A percentile compares a stretch with the other conserved stretches of the same genome.
phyloP scores from a whole-genome alignment of 176 grass and related monocot genomes.

The Phoenix roebelenii region DNA sequence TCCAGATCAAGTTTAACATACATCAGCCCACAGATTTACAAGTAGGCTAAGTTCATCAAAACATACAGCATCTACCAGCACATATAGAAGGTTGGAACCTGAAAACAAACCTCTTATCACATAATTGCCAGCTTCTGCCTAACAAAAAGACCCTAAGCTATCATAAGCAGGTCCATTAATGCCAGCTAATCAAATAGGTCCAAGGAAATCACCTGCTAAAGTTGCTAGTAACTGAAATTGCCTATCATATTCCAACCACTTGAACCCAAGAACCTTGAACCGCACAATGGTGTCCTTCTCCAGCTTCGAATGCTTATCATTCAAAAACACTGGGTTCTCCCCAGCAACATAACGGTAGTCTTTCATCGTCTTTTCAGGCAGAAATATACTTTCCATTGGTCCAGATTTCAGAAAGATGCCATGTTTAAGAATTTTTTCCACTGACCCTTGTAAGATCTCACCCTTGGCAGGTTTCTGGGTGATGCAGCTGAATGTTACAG shows the following conservation, averaged over 20 bases:
- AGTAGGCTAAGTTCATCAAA: too few species aligned
- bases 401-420: slow-evolving; percentile 80
- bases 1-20: too few species aligned
- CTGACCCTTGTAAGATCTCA: slow-evolving; percentile 49
- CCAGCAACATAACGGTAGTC: slow-evolving; percentile 76
- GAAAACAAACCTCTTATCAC: too few species aligned
- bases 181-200: slow-evolving; percentile 39
- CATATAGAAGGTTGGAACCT: too few species aligned
- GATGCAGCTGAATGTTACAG: slow-evolving; percentile 60
- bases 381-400: slow-evolving; percentile 62
- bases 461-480: slow-evolving; percentile 77
- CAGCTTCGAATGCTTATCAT: slow-evolving; percentile 57
- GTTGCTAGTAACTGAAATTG: slow-evolving; percentile 77
- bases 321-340: slow-evolving; percentile 73
- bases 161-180: too few species aligned
- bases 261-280: slow-evolving; percentile 74
- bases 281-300: slow-evolving; percentile 57
- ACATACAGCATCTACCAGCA: too few species aligned
- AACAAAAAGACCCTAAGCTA: too few species aligned
- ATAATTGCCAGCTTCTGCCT: too few species aligned
- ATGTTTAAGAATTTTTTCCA: slow-evolving; percentile 87
- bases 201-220: slow-evolving; percentile 78
- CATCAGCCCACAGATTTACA: too few species aligned
- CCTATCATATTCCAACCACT: slow-evolving; percentile 83
- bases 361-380: slow-evolving; percentile 57